A percentile compares a stretch with the other conserved stretches of the same genome.
Evolutionary conservation across 73 alveolate species (phyloP).

Genomic region (Symbiodinium pilosum): DNA sequence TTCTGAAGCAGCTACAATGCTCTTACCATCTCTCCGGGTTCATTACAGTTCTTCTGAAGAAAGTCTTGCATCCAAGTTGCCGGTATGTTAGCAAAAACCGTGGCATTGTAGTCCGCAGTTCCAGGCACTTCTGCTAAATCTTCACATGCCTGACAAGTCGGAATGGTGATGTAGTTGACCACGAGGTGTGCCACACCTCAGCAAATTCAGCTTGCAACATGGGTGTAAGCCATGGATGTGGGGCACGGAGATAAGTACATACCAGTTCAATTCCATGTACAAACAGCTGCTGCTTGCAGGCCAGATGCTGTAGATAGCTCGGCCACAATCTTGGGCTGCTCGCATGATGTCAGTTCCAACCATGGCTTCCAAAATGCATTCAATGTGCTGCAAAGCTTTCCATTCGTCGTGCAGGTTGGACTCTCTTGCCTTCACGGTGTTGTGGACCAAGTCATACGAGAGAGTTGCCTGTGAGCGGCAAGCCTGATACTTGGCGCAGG

Average conservation of each 20-base stretch:
- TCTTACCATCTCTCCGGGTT: not conserved
- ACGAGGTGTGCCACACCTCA: constrained; percentile 43
- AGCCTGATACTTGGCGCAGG: constrained; percentile 40
- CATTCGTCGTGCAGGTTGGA: constrained; percentile 46
- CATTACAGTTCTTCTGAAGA: not conserved
- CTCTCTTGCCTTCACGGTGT: constrained; percentile 53
- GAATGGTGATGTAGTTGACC: constrained; percentile 42
- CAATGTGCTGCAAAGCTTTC: constrained; percentile 48
- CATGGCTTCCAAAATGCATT: constrained; percentile 72
- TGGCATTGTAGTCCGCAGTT: constrained; percentile 25
- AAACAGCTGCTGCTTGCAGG: not conserved
- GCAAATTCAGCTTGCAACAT: too few relatives aligned
- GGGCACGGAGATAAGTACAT: too few relatives aligned
- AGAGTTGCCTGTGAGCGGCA: constrained; percentile 63
- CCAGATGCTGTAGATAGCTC: constrained; percentile 20
- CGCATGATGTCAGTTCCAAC: not conserved
- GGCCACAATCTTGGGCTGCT: constrained; percentile 55
- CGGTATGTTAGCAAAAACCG: constrained; percentile 27
- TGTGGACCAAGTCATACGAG: constrained; percentile 39
- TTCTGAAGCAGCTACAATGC: too few relatives aligned
- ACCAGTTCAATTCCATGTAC: not conserved
- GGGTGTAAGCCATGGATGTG: too few relatives aligned
- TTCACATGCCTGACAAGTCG: constrained; percentile 32
- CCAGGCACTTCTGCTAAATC: constrained; percentile 70
- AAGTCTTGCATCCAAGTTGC: not conserved